Evolutionary conservation across 805 yeast genomes (phyloP), one percentile per base, ranked within the genome.

Genomic region (Saturnispora silvae): DNA sequence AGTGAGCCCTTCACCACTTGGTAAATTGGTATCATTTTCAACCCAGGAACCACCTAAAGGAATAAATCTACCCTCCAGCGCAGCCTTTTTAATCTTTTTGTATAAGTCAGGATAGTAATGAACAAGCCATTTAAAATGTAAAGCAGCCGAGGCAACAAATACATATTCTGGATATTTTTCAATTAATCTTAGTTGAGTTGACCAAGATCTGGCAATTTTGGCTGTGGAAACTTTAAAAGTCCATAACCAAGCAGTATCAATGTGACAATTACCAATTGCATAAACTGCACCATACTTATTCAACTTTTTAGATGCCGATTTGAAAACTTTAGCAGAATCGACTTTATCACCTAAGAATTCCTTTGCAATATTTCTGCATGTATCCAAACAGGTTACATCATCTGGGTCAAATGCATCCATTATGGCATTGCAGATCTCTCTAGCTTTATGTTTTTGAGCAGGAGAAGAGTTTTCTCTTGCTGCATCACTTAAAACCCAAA

Each of bases 231-330:
- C 96, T 3, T 95, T 96, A 65, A 81, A 89, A n/a, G 96, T 97
- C 98, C 98, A 89, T 41, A 86, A 67, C 98, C 98, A 89, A 13
- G 97, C 97, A 14, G 97, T 89, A 53, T 89, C 98, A 48, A 87
- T 87, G 57, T 87, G 97, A 56, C 97, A 92, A 56, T 92, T 83
- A 30, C 98, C 98, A 46, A 92, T 70, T 7, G 83, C 95, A 57
- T 65, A 80, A 9, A 87, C 95, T 40, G 79, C 77, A 40, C 72
- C 59, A 41, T 53, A 58, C 22, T 51, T 47, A 41, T 48, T 63
- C 30, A 50, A 58, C n/a, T n/a, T n/a, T 49, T 38, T 8, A 22
- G 24, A 52, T 37, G 40, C 62, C 20, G 66, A 63, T 42, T 68
- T 66, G 46, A 65, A 78, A 1, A 89, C 96, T 9, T 68, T 67